Evolutionary conservation across 2,329 filamentous ascomycete genomes (phyloP).

Genomic region (Cladosporium oxysporum): DNA sequence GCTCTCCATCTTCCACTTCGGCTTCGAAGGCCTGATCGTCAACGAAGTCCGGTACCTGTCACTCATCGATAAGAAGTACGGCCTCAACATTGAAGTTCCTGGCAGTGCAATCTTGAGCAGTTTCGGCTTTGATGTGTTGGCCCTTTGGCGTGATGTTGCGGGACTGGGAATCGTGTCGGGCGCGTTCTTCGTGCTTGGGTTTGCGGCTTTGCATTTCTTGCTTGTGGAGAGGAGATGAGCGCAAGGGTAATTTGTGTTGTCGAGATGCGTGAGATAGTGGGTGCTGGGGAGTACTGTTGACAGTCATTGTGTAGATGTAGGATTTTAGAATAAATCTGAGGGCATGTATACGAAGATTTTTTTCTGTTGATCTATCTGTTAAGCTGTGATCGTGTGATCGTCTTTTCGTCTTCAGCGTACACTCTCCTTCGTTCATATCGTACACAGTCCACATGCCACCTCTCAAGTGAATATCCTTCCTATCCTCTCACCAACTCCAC

Average conservation of each 20-base stretch:
- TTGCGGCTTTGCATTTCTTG: conserved; percentile 88
- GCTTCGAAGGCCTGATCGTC: conserved; percentile 92
- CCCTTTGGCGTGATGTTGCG: conserved; percentile 80
- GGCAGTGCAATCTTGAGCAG: conserved; percentile 91
- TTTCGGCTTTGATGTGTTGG: conserved; percentile 89
- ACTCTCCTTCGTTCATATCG: not conserved
- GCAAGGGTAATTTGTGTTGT: not conserved
- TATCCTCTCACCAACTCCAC: conserved; percentile 23
- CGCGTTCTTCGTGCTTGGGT: conserved; percentile 83
- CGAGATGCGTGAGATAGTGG: not conserved
- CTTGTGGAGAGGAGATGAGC: conserved; percentile 80
- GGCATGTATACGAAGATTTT: not conserved
- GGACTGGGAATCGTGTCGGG: conserved; percentile 81
- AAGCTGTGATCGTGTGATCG: not conserved
- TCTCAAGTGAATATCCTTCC: conserved; percentile 27
- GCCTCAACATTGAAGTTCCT: conserved; percentile 92
- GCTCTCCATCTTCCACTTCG: conserved; percentile 97
- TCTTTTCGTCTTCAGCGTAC: not conserved
- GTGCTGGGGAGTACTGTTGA: not conserved
- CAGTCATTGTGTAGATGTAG: not conserved
- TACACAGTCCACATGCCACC: not conserved
- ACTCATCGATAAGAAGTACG: conserved; percentile 91
- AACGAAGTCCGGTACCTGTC: conserved; percentile 93
- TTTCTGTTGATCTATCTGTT: not conserved
- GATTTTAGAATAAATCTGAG: not conserved